Evolutionary conservation across 805 yeast genomes (phyloP), one percentile per base, ranked within the genome.

Genomic region (Ogataea naganishii): DNA sequence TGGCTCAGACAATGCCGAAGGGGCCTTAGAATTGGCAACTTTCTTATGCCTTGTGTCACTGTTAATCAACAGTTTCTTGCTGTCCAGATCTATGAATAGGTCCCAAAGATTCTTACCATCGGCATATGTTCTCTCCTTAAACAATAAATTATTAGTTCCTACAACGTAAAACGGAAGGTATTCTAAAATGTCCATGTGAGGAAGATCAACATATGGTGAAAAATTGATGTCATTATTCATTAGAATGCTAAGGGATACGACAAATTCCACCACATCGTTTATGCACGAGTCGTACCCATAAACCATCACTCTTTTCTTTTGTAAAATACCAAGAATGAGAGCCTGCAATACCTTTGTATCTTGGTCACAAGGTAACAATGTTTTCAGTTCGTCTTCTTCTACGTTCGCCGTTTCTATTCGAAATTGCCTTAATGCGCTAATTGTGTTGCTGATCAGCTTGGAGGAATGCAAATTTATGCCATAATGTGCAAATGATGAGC

Each of bases 61-160:
- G 44, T 13, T 20, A 20, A 62, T 32, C 18, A 46, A 40, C 23
- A 74, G 43, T 31, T 59, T 64, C 26, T 67, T 68, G 0, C 62
- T 29, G 42, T 78, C 86, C 37, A 80, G 42, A 47, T 80, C 77
- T 33, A 74, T 69, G 36, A 72, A 63, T 19, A 74, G 48, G 47
- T 80, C 82, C 80, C 81, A 79, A 14, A 69, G 44, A 26, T 60
- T 61, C 19, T 58, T 10, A 18, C 18, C 19, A 4, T 27, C 20
- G 8, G 26, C 33, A 14, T 35, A 35, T 6, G 47, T 60, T 33
- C 66, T 66, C 19, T 68, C 62, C 42, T 72, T 73, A 45, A 80
- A 70, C 23, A 76, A 66, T 11, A 79, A 69, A 45, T 80, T 80
- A 23, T 79, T 72, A 3, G 85, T 77, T 4, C 89, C 89, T 2